Evolutionary conservation across 1,284 basidiomycete genomes (phyloP), one percentile per base, ranked within the genome.

Genomic region (Golubevia sp.): DNA sequence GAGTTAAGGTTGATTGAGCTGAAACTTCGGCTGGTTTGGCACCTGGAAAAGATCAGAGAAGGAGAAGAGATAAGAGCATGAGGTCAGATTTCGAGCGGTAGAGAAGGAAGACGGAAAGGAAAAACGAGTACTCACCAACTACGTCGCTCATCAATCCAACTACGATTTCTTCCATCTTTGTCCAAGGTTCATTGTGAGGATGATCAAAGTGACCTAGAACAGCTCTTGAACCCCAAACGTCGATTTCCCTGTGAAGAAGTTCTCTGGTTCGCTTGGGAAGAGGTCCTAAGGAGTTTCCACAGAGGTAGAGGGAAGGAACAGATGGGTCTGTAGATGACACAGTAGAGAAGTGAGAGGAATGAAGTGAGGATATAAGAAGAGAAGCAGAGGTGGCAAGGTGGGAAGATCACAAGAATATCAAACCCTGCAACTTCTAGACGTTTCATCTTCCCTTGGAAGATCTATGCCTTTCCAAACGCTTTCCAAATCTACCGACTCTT

Each of bases 171-270:
- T 91, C 89, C 64, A 92, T 90, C 75, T 88, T 86, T 80, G 90
- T 89, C 97, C 97, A 99, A 56, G 90, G 90, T 55, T 93, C 88
- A 44, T 86, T 86, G 76, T 91, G 87, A 5, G 93, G 92, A 84
- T 98, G 96, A 72, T 89, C 86, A 85, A 96, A 96, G 85, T 99
- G 97, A 13, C 93, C 97, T 53, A 91, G 87, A 38, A 98, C 95
- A 15, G 89, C 94, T 72, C 94, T 68, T 24, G 61, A 57, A 2
- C 67, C 89, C 97, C 96, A 99, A n/a, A 91, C 90, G 57, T 89
- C 85, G 54, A 99, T 85, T 84, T 99, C 97, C 84, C 96, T 89
- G 72, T 91, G 85, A 30, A 99, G 86, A 59, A 93, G 87, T 73
- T 87, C 79, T 65, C 89, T 87, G 23, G 93, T 90, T 49, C 88